These are phyloP conservation scores for Guyanaporus albipodus DNA, from an alignment of 768 basidiomycete species.

Conservation along the genomic window DNA sequence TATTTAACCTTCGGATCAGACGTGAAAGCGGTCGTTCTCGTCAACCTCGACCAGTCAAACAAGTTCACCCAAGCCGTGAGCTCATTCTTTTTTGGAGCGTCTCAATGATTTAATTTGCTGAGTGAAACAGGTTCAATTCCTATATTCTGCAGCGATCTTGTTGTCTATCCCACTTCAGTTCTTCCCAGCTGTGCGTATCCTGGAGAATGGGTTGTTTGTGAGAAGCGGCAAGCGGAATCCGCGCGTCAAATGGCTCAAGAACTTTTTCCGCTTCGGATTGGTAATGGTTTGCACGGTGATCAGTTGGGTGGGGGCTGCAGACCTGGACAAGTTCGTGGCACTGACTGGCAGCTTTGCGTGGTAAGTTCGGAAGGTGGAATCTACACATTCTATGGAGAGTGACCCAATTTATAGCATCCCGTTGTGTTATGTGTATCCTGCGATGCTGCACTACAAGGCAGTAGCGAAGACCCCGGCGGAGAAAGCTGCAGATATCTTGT, in stretches of 20 bases:
- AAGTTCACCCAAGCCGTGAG: slow-evolving; percentile 84
- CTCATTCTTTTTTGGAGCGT: slow-evolving; percentile 22
- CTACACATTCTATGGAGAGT: slow-evolving; percentile 5
- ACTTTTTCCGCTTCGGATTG: slow-evolving; percentile 71
- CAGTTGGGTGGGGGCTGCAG: slow-evolving; percentile 77
- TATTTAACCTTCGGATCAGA: slow-evolving; percentile 86
- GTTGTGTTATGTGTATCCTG: slow-evolving; percentile 90
- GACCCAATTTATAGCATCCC: slow-evolving; percentile 59
- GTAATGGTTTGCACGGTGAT: slow-evolving; percentile 80
- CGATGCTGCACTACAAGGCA: slow-evolving; percentile 89
- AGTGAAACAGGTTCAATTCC: slow-evolving; percentile 60
- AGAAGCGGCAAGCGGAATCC: slow-evolving; percentile 78
- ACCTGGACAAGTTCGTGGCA: slow-evolving; percentile 94
- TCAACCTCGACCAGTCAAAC: slow-evolving; percentile 82
- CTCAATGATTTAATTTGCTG: background rate
- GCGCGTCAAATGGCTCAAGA: slow-evolving; percentile 96
- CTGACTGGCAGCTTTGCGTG: slow-evolving; percentile 93
- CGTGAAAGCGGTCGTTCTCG: slow-evolving; percentile 89
- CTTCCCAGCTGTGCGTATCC: slow-evolving; percentile 95
- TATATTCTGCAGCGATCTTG: slow-evolving; percentile 90
- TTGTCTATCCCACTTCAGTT: slow-evolving; percentile 92
- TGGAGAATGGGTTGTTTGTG: slow-evolving; percentile 93
- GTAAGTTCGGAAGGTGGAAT: slow-evolving; percentile 40
- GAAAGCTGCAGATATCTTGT: slow-evolving; percentile 62
- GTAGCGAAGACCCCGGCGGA: slow-evolving; percentile 66